Evolutionary conservation across 345 rosid species (phyloP), one percentile per base, ranked within the genome.

Genomic region (Arabidopsis arenosa): DNA sequence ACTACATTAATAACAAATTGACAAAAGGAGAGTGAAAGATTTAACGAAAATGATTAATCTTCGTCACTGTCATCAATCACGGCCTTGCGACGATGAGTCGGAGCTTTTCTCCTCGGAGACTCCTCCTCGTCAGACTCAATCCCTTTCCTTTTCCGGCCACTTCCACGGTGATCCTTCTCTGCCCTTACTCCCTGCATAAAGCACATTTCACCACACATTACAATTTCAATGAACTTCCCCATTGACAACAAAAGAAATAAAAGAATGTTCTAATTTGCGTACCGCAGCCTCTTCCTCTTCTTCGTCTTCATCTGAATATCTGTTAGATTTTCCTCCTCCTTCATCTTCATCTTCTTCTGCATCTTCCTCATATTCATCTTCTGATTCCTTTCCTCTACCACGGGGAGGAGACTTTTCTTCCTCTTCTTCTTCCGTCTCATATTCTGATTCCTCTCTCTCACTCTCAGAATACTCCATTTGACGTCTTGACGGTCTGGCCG

Each of bases 81-180:
- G 11, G 99, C 87, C 93, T 85, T 85, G 36, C 97, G 87, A 2
- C 97, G 91, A 63, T 90, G 96, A 11, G 86, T 72, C 3, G 92
- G 76, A 74, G 75, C 83, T 85, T 92, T 95, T 71, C 94, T 87
- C 12, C 87, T 97, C 33, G 88, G 89, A 63, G 97, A 90, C 10
- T 92, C 96, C 66, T 93, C 97, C 68, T 95, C 98, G 23, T 95
- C 99, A 0, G 98, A 90, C 84, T 90, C 96, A 3, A 95, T 83
- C 66, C 87, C 98, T 74, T 78, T 81, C 79, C 93, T 87, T 85
- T 89, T 94, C 64, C 74, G 84, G 68, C 76, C 32, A 70, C 87
- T 73, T 44, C 89, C 84, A 56, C 90, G 84, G 37, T 48, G 83
- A 30, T 49, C 82, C n/a, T 85, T 88, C 62, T 63, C 85, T 17